Percentiles rank a stretch among this genome's conserved stretches.
Evolutionary conservation across 2,329 filamentous ascomycete genomes (phyloP).

Genomic region (Epichloe aotearoae): DNA sequence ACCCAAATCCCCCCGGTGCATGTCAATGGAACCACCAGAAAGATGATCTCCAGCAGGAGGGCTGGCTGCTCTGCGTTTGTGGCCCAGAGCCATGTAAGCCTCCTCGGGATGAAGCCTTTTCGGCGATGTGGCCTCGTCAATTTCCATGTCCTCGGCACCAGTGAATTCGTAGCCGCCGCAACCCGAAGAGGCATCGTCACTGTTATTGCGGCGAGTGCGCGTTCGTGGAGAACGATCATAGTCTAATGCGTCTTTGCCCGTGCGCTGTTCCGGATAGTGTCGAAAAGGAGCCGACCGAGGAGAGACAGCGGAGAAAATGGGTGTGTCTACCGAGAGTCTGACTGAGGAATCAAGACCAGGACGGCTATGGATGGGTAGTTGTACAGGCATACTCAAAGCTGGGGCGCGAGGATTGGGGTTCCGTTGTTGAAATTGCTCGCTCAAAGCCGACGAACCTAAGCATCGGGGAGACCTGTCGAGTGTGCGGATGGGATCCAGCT

Average conservation of each 20-base stretch:
- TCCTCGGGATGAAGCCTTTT: slow-evolving; percentile 40
- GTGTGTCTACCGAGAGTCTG: slow-evolving; percentile 29
- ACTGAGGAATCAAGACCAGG: slow-evolving; percentile 17
- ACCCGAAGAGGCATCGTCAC: slow-evolving; percentile 35
- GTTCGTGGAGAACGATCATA: slow-evolving; percentile 33
- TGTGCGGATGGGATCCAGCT: slow-evolving; percentile 35
- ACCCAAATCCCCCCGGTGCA: slow-evolving; percentile 36
- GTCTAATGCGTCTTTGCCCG: slow-evolving; percentile 30
- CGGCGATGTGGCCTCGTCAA: slow-evolving; percentile 37
- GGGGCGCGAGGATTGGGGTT: slow-evolving; percentile 27
- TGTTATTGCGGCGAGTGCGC: slow-evolving; percentile 35
- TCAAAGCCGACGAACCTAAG: slow-evolving; percentile 28
- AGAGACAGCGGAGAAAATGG: slow-evolving; percentile 34
- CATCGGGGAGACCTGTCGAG: slow-evolving; percentile 34
- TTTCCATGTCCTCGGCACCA: slow-evolving; percentile 31
- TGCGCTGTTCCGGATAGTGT: slow-evolving; percentile 28
- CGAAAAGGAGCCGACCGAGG: slow-evolving; percentile 31
- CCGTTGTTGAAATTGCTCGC: slow-evolving; percentile 23
- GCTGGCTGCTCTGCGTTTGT: slow-evolving; percentile 44
- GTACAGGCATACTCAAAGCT: slow-evolving; percentile 31
- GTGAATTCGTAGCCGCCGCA: slow-evolving; percentile 30
- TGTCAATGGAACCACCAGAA: slow-evolving; percentile 20
- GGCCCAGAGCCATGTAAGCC: slow-evolving; percentile 26
- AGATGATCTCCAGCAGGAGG: slow-evolving; percentile 35
- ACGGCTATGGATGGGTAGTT: slow-evolving; percentile 27